These are phyloP conservation scores for Ajuga chamaepitys DNA, from an alignment of 257 asterid genomes.

Conservation along the genomic window DNA sequence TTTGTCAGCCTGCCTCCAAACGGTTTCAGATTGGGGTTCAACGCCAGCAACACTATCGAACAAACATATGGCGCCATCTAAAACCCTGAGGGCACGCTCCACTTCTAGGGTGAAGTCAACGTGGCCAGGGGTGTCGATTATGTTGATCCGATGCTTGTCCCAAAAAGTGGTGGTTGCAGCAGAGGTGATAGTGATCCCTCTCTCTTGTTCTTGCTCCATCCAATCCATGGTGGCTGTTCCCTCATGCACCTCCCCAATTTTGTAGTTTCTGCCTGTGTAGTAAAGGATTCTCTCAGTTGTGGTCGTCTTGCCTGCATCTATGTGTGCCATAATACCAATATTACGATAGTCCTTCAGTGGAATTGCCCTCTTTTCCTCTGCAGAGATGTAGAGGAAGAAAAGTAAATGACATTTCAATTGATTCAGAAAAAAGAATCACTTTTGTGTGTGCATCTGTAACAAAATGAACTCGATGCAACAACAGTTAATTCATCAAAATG, in stretches of 20 bases:
- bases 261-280: conserved; percentile 91
- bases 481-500: not conserved
- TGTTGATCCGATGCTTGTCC: conserved; percentile 95
- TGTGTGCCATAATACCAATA: conserved; percentile 97
- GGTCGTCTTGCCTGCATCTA: conserved; percentile 98
- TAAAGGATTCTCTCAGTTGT: conserved; percentile 81
- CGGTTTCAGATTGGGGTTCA: conserved; percentile 98
- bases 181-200: conserved; percentile 94
- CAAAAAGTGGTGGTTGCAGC: conserved; percentile 94
- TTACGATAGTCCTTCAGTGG: conserved; percentile 87
- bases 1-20: conserved; percentile 98
- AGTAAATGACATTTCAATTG: not conserved
- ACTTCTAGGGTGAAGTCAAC: conserved; percentile 98
- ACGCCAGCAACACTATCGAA: conserved; percentile 99
- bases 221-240: conserved; percentile 99
- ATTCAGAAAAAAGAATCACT: not conserved
- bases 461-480: not conserved
- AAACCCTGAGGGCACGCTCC: conserved; percentile 91
- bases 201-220: conserved; percentile 99
- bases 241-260: conserved; percentile 96
- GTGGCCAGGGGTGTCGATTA: conserved; percentile 94
- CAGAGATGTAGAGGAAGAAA: conserved; percentile 7
- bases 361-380: conserved; percentile 68
- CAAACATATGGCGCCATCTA: conserved; percentile 91
- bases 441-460: not conserved